Evolutionary conservation across 495 filamentous ascomycete genomes (phyloP).

Genomic region (Neurospora pannonica): DNA sequence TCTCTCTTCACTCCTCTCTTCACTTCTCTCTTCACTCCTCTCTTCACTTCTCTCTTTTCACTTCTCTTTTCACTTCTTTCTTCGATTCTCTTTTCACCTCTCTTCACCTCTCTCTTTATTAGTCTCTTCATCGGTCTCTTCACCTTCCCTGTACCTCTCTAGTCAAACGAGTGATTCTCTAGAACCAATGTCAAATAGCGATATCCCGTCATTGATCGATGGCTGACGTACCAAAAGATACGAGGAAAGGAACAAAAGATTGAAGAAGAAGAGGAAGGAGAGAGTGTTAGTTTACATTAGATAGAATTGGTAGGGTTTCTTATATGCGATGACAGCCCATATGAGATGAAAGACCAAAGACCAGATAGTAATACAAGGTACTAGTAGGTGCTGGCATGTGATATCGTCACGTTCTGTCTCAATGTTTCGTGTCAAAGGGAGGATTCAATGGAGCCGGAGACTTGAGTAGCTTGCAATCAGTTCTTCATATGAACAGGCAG

Average conservation of each 20-base stretch:
- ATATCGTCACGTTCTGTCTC: not conserved
- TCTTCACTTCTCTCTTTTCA: not conserved
- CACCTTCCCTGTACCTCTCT: not conserved
- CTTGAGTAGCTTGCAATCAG: not conserved
- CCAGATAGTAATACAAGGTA: too few species aligned
- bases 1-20: too few species aligned
- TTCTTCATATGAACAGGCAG: not conserved
- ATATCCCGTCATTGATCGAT: not conserved
- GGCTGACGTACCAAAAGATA: too few species aligned
- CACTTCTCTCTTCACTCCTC: not conserved
- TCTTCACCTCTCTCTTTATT: not conserved
- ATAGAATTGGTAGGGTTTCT: too few species aligned
- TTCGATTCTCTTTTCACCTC: not conserved
- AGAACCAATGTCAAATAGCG: not conserved
- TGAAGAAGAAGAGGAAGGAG: too few species aligned
- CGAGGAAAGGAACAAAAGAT: too few species aligned
- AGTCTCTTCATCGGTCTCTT: not conserved
- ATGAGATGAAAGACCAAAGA: too few species aligned
- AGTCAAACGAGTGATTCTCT: not conserved
- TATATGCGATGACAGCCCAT: too few species aligned
- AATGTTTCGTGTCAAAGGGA: not conserved
- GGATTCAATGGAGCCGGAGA: not conserved
- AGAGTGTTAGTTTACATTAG: too few species aligned
- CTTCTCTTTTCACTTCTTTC: not conserved
- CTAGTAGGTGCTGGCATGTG: too few species aligned